Evolutionary conservation across 108 stramenopile genomes (phyloP).

Genomic region (Nannochloropsis granulata): DNA sequence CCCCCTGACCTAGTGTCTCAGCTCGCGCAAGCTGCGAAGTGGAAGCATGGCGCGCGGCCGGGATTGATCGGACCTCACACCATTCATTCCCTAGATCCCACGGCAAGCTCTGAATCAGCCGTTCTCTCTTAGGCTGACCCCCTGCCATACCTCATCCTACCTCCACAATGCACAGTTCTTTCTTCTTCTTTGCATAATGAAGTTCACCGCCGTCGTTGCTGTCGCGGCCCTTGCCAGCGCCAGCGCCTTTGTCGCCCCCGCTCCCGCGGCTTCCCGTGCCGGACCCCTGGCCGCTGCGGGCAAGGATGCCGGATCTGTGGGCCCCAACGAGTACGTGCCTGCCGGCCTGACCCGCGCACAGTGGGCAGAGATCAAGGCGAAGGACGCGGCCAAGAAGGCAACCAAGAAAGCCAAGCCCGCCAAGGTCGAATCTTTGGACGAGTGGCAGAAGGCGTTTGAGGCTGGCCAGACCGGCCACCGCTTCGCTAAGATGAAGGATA

Average conservation of each 20-base stretch:
- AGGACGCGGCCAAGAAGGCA: background rate
- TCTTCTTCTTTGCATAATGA: background rate
- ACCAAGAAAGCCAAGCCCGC: background rate
- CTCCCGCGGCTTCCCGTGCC: background rate
- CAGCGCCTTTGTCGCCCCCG: background rate
- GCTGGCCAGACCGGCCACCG: background rate
- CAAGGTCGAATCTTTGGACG: background rate
- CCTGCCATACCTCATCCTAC: too few relatives aligned
- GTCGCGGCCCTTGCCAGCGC: background rate
- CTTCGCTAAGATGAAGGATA: background rate
- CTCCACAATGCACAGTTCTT: background rate
- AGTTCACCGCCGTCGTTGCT: background rate
- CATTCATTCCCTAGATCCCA: too few relatives aligned
- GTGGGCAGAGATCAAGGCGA: background rate
- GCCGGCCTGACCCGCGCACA: background rate
- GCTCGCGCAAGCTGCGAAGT: too few relatives aligned
- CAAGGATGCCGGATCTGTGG: background rate
- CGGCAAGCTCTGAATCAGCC: too few relatives aligned
- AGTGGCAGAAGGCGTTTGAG: background rate
- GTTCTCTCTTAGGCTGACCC: too few relatives aligned
- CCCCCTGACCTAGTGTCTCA: too few relatives aligned
- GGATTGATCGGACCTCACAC: too few relatives aligned
- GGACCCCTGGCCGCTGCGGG: background rate
- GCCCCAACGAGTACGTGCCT: background rate
- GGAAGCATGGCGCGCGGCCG: too few relatives aligned